These are phyloP conservation scores for Plasmodium sp. DNA, from an alignment of 169 alveolate species.

Conservation along the genomic window DNA sequence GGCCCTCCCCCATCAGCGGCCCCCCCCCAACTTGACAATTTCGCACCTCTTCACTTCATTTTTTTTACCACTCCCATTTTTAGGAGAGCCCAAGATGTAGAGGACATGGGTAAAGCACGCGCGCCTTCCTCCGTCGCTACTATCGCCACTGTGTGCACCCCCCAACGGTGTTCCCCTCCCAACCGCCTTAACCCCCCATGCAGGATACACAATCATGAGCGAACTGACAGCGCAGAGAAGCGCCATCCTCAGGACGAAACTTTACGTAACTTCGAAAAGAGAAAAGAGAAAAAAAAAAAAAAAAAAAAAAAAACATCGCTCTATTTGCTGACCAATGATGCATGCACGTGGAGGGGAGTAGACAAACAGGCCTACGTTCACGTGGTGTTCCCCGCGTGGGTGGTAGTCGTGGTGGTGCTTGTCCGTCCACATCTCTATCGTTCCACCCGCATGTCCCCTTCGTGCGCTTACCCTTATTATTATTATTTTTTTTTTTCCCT, in stretches of 20 bases:
- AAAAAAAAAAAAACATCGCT: background rate
- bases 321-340: background rate
- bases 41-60: background rate
- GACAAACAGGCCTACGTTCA: background rate
- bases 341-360: background rate
- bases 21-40: background rate
- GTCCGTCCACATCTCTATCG: background rate
- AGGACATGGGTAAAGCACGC: slow-evolving; percentile 42
- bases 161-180: background rate
- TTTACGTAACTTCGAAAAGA: slow-evolving; percentile 1
- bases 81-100: slow-evolving; percentile 76
- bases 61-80: background rate
- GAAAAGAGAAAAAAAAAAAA: background rate
- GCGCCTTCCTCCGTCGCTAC: background rate
- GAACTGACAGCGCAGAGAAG: slow-evolving; percentile 56
- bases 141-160: background rate
- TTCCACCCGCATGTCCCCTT: background rate
- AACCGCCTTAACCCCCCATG: background rate
- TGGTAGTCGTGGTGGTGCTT: background rate
- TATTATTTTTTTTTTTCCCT: background rate
- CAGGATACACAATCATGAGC: slow-evolving; percentile 71
- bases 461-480: background rate
- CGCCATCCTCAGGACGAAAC: slow-evolving; percentile 57
- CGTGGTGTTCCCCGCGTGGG: background rate
- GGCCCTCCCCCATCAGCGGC: no score